Percentiles rank a stretch among this genome's conserved stretches.
Evolutionary conservation across 371 early-diverging fungal genomes (phyloP).

Genomic region (Rhizopus delemar): DNA sequence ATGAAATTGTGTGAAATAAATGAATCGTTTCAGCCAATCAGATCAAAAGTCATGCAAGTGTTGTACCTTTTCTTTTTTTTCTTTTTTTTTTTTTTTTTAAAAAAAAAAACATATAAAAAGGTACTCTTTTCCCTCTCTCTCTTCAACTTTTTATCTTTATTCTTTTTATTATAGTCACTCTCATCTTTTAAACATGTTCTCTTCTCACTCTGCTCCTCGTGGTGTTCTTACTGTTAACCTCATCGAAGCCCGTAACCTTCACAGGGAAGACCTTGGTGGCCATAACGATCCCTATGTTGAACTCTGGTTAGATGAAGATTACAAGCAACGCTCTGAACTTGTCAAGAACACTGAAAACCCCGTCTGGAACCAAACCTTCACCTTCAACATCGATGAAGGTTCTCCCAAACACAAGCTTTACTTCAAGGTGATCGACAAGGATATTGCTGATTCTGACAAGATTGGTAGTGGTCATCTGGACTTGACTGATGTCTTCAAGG

Average conservation of each 20-base stretch:
- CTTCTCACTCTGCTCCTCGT: slow-evolving; percentile 27
- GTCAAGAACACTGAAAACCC: slow-evolving; percentile 38
- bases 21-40: no score
- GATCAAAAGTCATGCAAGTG: no score
- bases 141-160: neutral
- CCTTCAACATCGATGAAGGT: slow-evolving; percentile 36
- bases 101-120: neutral
- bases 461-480: slow-evolving; percentile 39
- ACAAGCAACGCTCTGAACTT: slow-evolving; percentile 39
- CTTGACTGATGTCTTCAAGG: slow-evolving; percentile 29
- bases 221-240: slow-evolving; percentile 40
- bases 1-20: neutral
- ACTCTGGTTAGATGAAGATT: slow-evolving; percentile 41
- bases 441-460: slow-evolving; percentile 32
- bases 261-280: slow-evolving; percentile 36
- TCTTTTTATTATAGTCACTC: no score
- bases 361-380: slow-evolving; percentile 46
- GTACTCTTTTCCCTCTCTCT: no score
- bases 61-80: no score
- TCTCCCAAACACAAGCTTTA: slow-evolving; percentile 37
- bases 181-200: slow-evolving; percentile 13
- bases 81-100: no score
- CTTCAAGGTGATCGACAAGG: slow-evolving; percentile 45
- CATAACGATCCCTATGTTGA: slow-evolving; percentile 44
- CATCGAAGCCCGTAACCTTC: slow-evolving; percentile 39